Percentiles rank a stretch among this genome's conserved stretches.
These are phyloP conservation scores for Heterobasidion parviporum DNA, from an alignment of 1,284 basidiomycete species.

Conservation along the genomic window DNA sequence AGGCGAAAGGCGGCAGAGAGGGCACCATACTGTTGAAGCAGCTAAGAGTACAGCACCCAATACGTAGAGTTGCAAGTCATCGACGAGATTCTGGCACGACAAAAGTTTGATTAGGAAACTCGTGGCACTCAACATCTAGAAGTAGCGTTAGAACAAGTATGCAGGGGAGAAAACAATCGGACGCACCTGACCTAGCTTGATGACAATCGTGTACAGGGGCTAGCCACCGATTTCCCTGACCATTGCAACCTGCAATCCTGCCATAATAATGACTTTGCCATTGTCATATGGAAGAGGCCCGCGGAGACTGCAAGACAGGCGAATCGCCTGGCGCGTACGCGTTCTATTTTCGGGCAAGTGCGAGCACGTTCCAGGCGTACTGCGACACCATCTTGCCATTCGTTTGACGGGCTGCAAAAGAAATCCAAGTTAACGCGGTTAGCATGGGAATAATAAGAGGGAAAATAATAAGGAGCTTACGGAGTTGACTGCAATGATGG, in stretches of 20 bases:
- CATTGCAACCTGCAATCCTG: slow-evolving; percentile 73
- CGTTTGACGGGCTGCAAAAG: too few species aligned
- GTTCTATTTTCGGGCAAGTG: too few species aligned
- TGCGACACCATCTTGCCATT: too few species aligned
- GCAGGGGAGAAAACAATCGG: slow-evolving; percentile 4
- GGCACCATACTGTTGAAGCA: slow-evolving; percentile 82
- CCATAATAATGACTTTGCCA: slow-evolving; percentile 61
- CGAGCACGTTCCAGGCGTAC: too few species aligned
- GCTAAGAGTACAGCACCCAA: slow-evolving; percentile 81
- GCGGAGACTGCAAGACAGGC: too few species aligned
- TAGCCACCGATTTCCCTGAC: slow-evolving; percentile 71
- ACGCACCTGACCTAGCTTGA: slow-evolving; percentile 73
- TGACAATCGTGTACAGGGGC: slow-evolving; percentile 86
- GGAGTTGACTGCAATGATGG: too few species aligned
- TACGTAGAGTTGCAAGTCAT: slow-evolving; percentile 80
- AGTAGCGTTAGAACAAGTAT: slow-evolving; percentile 1
- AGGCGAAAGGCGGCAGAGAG: slow-evolving; percentile 84
- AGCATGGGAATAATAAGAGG: too few species aligned
- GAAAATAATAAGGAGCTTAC: too few species aligned
- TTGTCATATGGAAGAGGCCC: slow-evolving; percentile 42
- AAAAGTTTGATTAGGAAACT: slow-evolving; percentile 91
- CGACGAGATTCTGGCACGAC: slow-evolving; percentile 78
- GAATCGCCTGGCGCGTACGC: too few species aligned
- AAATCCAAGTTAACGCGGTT: too few species aligned
- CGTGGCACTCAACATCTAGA: slow-evolving; percentile 74